These are phyloP conservation scores for Dentipellis sp. DNA, from an alignment of 768 basidiomycete genomes.

Conservation along the genomic window DNA sequence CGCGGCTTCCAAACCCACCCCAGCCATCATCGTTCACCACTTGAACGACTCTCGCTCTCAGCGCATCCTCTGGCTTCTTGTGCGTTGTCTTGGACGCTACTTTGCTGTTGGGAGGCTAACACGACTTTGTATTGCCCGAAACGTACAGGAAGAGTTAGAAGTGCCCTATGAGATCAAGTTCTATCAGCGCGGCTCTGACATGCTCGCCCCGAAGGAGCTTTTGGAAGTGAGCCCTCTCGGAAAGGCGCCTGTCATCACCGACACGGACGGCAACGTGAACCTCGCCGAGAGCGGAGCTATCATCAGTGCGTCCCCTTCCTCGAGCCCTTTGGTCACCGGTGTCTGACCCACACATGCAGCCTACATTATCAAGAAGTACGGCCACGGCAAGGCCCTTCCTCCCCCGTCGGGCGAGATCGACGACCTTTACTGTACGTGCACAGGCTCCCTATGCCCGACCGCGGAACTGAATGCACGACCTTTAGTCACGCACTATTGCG, in stretches of 20 bases:
- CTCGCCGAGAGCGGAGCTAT: constrained; percentile 37
- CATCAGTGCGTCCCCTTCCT: constrained; percentile 22
- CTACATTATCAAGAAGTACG: constrained; percentile 34
- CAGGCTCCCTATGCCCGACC: background rate
- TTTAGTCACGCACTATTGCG: constrained; percentile 31
- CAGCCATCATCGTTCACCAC: constrained; percentile 2
- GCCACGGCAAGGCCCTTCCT: constrained; percentile 18
- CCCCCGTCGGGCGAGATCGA: constrained; percentile 23
- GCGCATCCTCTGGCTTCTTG: constrained; percentile 6
- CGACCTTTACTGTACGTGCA: constrained; percentile 26
- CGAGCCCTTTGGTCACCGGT: background rate
- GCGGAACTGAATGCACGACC: background rate
- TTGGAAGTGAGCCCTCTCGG: constrained; percentile 33
- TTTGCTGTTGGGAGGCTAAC: background rate
- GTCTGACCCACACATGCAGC: constrained; percentile 16
- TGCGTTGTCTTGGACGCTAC: background rate
- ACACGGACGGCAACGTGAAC: constrained; percentile 35
- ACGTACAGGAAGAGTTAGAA: constrained; percentile 40
- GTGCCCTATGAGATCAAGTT: constrained; percentile 34
- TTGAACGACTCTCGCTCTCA: constrained; percentile 2
- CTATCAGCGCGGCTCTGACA: constrained; percentile 24
- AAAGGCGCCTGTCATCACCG: constrained; percentile 37
- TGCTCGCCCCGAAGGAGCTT: constrained; percentile 29
- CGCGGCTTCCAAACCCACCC: background rate
- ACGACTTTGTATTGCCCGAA: background rate